Conservation (phyloP, 2,329 filamentous ascomycete species). For the Coniochaeta sp. region DNA sequence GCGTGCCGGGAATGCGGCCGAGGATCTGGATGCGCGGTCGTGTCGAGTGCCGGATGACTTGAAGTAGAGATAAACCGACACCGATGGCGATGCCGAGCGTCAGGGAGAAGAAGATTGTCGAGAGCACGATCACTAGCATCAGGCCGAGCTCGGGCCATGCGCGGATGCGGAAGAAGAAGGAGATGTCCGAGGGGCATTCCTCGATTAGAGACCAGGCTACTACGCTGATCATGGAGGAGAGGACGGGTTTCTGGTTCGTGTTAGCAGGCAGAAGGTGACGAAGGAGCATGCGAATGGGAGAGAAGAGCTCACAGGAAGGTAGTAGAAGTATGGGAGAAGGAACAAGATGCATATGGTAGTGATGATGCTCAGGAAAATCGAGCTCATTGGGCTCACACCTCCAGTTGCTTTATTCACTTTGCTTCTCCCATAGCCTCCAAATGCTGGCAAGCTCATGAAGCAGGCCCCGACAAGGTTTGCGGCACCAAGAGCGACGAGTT, state of each 20-base stretch:
- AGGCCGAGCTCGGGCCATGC: conserved; percentile 81
- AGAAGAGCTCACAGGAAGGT: conserved; percentile 66
- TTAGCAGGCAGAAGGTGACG: too few relatives aligned
- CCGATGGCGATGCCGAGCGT: conserved; percentile 90
- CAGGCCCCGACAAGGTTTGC: conserved; percentile 88
- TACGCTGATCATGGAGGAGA: conserved; percentile 90
- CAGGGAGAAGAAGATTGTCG: conserved; percentile 92
- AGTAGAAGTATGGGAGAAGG: conserved; percentile 87
- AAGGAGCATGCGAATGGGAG: background rate
- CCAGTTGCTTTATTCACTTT: conserved; percentile 93
- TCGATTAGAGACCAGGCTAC: conserved; percentile 93
- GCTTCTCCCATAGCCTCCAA: conserved; percentile 92
- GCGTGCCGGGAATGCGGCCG: conserved; percentile 51
- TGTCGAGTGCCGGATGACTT: conserved; percentile 84
- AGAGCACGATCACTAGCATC: conserved; percentile 83
- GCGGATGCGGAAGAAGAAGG: conserved; percentile 78
- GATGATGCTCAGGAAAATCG: conserved; percentile 75
- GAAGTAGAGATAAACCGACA: conserved; percentile 81
- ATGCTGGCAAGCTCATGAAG: conserved; percentile 88
- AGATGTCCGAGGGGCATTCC: conserved; percentile 86
- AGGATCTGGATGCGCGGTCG: conserved; percentile 93
- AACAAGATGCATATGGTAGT: conserved; percentile 75
- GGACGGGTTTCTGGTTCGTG: conserved; percentile 68
- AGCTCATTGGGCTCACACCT: conserved; percentile 88
- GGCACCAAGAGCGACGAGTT: conserved; percentile 83